A percentile compares a stretch with the other conserved stretches of the same genome.
These are phyloP conservation scores for Tremella fuciformis DNA, from an alignment of 768 basidiomycete genomes.

Conservation along the genomic window DNA sequence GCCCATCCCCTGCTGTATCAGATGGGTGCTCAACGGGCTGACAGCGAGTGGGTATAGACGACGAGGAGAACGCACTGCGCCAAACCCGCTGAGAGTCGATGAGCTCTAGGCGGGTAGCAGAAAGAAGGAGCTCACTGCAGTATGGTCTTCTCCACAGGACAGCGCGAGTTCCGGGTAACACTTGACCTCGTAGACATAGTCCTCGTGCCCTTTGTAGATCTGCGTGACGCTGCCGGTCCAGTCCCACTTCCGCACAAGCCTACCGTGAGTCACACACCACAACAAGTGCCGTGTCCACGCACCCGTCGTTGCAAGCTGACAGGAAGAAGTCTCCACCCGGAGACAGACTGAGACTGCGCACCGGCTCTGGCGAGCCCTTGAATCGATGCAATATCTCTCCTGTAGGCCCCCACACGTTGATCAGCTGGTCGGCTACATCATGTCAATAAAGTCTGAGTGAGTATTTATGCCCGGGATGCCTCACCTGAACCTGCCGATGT, in stretches of 20 bases:
- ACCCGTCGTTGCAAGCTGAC: constrained; percentile 48
- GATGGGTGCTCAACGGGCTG: too few species aligned
- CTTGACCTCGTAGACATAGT: constrained; percentile 43
- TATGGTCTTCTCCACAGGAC: constrained; percentile 49
- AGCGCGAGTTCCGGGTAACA: constrained; percentile 20
- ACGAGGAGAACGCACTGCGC: constrained; percentile 22
- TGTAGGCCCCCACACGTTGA: constrained; percentile 32
- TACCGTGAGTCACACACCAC: constrained; percentile 6
- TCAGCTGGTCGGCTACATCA: constrained; percentile 39
- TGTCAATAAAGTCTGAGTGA: not conserved
- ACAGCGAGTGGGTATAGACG: too few species aligned
- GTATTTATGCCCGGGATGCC: too few species aligned
- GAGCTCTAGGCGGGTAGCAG: too few species aligned
- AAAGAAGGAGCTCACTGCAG: constrained; percentile 30
- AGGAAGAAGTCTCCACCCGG: constrained; percentile 26
- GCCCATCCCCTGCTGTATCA: not conserved
- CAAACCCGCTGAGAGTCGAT: constrained; percentile 27
- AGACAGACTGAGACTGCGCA: constrained; percentile 34
- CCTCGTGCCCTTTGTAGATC: constrained; percentile 35
- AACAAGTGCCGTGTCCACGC: constrained; percentile 7
- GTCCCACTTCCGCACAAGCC: constrained; percentile 35
- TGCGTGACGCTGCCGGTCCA: constrained; percentile 26
- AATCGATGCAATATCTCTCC: constrained; percentile 24
- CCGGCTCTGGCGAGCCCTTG: constrained; percentile 36
- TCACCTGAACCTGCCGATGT: too few species aligned